These are phyloP conservation scores for Fusarium sarcochroum DNA, from an alignment of 2,329 filamentous ascomycete genomes.

Conservation along the genomic window DNA sequence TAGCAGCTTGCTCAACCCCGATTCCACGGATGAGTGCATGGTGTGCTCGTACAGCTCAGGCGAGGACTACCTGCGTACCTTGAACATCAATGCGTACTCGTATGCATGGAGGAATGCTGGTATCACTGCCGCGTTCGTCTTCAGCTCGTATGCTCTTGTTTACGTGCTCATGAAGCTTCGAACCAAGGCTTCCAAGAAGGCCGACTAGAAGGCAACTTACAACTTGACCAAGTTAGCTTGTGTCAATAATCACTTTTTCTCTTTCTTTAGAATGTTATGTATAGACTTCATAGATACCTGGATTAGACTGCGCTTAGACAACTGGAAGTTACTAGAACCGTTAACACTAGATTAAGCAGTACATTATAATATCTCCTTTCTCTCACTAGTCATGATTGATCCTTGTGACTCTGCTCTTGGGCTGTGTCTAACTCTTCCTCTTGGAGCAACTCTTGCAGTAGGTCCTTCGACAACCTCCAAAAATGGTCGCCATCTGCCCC, in stretches of 20 bases:
- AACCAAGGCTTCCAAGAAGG: slow-evolving; percentile 64
- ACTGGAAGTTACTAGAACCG: background rate
- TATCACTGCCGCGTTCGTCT: slow-evolving; percentile 69
- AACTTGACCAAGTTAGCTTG: background rate
- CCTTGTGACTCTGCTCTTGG: background rate
- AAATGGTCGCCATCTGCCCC: no score
- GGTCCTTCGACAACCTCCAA: no score
- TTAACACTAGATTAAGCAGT: no score
- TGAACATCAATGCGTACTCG: slow-evolving; percentile 73
- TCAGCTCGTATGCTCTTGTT: slow-evolving; percentile 66
- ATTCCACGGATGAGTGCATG: slow-evolving; percentile 66
- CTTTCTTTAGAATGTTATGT: background rate
- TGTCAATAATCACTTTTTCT: background rate
- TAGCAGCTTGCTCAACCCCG: slow-evolving; percentile 71
- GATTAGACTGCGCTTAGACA: slow-evolving; percentile 3
- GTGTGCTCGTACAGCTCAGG: slow-evolving; percentile 73
- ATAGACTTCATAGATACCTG: slow-evolving; percentile 10
- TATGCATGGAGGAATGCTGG: slow-evolving; percentile 77
- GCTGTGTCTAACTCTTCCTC: no score
- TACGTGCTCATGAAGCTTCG: slow-evolving; percentile 63
- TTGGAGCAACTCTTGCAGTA: no score
- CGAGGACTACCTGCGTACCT: slow-evolving; percentile 69
- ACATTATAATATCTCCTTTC: background rate
- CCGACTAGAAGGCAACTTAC: slow-evolving; percentile 47
- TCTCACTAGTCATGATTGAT: background rate